phyloP scores from a whole-genome alignment of 2,329 filamentous ascomycete genomes.

The Phoma sp. region DNA sequence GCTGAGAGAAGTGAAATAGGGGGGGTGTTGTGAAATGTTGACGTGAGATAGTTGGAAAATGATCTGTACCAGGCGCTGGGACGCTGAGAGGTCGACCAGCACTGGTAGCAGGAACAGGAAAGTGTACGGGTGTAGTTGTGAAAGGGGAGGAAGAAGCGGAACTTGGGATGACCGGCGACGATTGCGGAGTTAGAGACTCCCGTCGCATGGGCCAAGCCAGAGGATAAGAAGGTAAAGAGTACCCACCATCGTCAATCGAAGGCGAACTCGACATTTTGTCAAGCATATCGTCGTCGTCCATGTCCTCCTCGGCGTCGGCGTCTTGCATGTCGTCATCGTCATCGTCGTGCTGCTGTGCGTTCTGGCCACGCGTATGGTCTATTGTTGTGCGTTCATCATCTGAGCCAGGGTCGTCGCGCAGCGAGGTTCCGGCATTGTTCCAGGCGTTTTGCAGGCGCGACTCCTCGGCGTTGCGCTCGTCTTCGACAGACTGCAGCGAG shows the following conservation, averaged over 20 bases:
- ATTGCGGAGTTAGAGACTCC: conserved; percentile 50
- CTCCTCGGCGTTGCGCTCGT: conserved; percentile 75
- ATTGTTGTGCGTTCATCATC: conserved; percentile 60
- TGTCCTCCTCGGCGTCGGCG: conserved; percentile 70
- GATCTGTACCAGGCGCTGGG: conserved; percentile 40
- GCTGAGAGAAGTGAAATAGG: conserved; percentile 40
- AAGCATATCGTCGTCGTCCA: conserved; percentile 96
- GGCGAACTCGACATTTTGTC: conserved; percentile 98
- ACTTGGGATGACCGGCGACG: conserved; percentile 36
- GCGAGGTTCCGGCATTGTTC: conserved; percentile 50
- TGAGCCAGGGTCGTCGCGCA: conserved; percentile 60
- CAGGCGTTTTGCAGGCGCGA: conserved; percentile 65
- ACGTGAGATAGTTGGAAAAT: conserved; percentile 37
- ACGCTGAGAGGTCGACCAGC: conserved; percentile 29
- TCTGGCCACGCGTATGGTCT: conserved; percentile 29
- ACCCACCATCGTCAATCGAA: conserved; percentile 99
- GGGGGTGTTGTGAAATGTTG: conserved; percentile 39
- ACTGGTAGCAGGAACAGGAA: conserved; percentile 45
- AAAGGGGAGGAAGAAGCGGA: conserved; percentile 53
- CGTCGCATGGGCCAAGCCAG: conserved; percentile 50
- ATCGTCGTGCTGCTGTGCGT: conserved; percentile 41
- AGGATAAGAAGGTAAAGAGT: conserved; percentile 52
- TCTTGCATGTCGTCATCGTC: conserved; percentile 60
- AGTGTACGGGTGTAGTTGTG: conserved; percentile 51
- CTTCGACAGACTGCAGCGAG: conserved; percentile 78